phyloP scores from a whole-genome alignment of 495 filamentous ascomycete genomes.

The Diplogelasinospora grovesii region DNA sequence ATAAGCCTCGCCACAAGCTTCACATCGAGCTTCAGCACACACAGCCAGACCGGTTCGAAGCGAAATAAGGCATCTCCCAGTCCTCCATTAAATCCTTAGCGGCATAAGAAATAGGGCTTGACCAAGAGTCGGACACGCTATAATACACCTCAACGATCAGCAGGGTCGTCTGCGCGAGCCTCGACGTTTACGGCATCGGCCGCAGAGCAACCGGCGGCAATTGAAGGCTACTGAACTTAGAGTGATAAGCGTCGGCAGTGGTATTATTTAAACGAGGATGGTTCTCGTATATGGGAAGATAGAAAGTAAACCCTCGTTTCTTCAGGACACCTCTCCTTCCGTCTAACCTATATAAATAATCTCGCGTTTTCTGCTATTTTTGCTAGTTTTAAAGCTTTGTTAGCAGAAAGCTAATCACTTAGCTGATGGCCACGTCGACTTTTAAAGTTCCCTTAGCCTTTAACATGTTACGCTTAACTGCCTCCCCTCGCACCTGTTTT shows the following conservation, averaged over 20 bases:
- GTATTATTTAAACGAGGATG: constrained; percentile 9
- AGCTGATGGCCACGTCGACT: no score
- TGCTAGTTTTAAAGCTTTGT: no score
- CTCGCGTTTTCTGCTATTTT: no score
- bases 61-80: constrained; percentile 8
- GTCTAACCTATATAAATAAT: no score
- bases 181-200: constrained; percentile 6
- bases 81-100: constrained; percentile 7
- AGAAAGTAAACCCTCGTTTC: no score
- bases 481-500: no score
- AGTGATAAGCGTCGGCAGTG: no score
- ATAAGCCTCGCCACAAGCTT: constrained; percentile 13
- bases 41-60: constrained; percentile 4
- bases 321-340: no score
- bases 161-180: constrained; percentile 5
- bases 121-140: constrained; percentile 4
- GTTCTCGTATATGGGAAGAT: no score
- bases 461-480: no score
- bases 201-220: constrained; percentile 6
- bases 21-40: constrained; percentile 7
- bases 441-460: no score
- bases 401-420: no score
- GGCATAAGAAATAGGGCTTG: constrained; percentile 8
- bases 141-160: constrained; percentile 9
- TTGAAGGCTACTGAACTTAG: constrained; percentile 8